A percentile compares a stretch with the other conserved stretches of the same genome.
These are phyloP conservation scores for Wickerhamiella qilinensis DNA, from an alignment of 805 yeast genomes.

Conservation along the genomic window DNA sequence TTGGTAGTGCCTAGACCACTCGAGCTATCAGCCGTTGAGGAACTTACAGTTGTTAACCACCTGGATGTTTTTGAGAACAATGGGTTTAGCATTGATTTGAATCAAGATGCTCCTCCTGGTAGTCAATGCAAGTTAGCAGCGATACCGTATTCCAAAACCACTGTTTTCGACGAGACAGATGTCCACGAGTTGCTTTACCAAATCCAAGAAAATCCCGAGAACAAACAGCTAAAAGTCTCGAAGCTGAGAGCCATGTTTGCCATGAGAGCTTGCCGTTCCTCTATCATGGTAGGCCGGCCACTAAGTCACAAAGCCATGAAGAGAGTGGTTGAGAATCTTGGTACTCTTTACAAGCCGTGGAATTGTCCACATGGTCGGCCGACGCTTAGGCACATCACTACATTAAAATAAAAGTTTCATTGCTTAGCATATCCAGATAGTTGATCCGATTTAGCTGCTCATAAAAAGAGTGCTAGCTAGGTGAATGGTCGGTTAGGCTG, in stretches of 20 bases:
- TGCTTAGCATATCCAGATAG: too few species aligned
- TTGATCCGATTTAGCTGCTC: too few species aligned
- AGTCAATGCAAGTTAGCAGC: conserved; percentile 37
- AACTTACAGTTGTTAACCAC: conserved; percentile 50
- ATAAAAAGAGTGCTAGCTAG: too few species aligned
- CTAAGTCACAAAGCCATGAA: conserved; percentile 46
- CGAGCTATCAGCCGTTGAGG: conserved; percentile 65
- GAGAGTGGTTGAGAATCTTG: conserved; percentile 47
- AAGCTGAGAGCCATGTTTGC: conserved; percentile 79
- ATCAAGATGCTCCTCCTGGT: conserved; percentile 41
- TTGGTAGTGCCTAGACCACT: conserved; percentile 42
- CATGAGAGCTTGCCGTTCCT: conserved; percentile 84
- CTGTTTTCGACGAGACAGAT: conserved; percentile 46
- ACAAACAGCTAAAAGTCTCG: conserved; percentile 38
- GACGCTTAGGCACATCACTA: conserved; percentile 79
- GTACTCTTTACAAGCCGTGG: conserved; percentile 83
- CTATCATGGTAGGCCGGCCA: conserved; percentile 84
- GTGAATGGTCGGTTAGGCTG: too few species aligned
- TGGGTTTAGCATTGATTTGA: conserved; percentile 52
- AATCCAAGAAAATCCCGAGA: conserved; percentile 39
- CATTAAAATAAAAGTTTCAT: conserved; percentile 22
- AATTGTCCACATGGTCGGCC: conserved; percentile 92
- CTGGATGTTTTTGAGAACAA: conserved; percentile 42
- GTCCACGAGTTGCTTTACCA: conserved; percentile 63
- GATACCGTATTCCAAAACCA: conserved; percentile 58